Evolutionary conservation across 179 eudicot genomes (phyloP).

Genomic region (Gypsophila paniculata): DNA sequence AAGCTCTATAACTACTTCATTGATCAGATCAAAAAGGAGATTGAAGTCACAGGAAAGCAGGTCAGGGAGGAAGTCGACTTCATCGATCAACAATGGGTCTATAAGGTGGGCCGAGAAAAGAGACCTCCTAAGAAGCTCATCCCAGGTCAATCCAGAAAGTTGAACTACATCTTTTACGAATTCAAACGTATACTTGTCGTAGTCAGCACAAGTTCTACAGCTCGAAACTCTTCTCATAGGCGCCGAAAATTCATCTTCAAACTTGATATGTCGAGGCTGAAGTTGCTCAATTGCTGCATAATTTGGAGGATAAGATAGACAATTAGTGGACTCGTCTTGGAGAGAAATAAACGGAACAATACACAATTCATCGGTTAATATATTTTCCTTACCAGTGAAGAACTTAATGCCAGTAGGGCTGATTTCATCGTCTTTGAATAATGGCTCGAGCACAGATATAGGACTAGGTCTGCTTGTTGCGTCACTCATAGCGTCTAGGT

Average conservation of each 20-base stretch:
- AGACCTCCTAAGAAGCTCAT: slow-evolving; percentile 50
- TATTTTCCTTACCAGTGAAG: slow-evolving; percentile 26
- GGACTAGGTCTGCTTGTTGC: slow-evolving; percentile 62
- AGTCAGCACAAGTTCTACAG: slow-evolving; percentile 31
- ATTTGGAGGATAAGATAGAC: not conserved
- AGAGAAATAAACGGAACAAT: not conserved
- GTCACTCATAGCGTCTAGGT: slow-evolving; percentile 35
- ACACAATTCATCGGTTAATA: not conserved
- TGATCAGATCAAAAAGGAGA: slow-evolving; percentile 69
- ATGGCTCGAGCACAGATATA: slow-evolving; percentile 62
- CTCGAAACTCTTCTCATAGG: slow-evolving; percentile 27
- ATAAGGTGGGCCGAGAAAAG: slow-evolving; percentile 46
- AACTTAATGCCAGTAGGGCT: slow-evolving; percentile 35
- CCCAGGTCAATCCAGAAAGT: slow-evolving; percentile 57
- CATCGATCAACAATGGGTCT: slow-evolving; percentile 54
- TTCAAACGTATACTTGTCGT: slow-evolving; percentile 47
- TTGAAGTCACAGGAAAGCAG: slow-evolving; percentile 54
- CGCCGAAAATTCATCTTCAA: slow-evolving; percentile 42
- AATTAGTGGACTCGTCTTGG: slow-evolving; percentile 13
- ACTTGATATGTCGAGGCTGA: slow-evolving; percentile 55
- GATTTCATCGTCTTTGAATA: slow-evolving; percentile 49
- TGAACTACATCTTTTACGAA: slow-evolving; percentile 57
- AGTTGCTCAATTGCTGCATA: slow-evolving; percentile 42
- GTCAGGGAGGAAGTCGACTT: slow-evolving; percentile 50
- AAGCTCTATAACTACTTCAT: slow-evolving; percentile 56